Percentiles rank a stretch among this genome's conserved stretches.
Evolutionary conservation across 2,329 filamentous ascomycete species (phyloP).

Genomic region (Nothopassalora personata): DNA sequence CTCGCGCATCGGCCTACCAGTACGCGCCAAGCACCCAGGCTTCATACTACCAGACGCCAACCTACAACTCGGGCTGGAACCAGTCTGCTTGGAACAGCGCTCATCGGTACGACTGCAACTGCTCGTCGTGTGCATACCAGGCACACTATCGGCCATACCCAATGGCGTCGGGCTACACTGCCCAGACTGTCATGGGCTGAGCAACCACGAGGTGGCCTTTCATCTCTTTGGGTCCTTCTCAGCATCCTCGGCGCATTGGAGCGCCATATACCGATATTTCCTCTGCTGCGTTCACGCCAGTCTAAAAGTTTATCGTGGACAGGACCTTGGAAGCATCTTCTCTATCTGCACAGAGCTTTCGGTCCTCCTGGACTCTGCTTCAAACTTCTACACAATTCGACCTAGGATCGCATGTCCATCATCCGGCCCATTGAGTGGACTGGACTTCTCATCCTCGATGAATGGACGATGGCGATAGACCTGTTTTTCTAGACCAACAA

Average conservation of each 20-base stretch:
- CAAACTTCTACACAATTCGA: conserved; percentile 1
- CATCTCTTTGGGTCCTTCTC: neutral
- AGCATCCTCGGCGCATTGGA: neutral
- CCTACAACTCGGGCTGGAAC: conserved; percentile 31
- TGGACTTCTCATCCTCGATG: neutral
- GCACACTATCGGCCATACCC: conserved; percentile 33
- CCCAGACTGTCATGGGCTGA: conserved; percentile 35
- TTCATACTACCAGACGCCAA: conserved; percentile 27
- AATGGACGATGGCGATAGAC: conserved; percentile 3
- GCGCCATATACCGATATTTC: neutral
- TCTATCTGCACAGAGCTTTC: conserved; percentile 9
- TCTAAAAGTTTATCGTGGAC: conserved; percentile 8
- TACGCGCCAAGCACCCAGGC: conserved; percentile 24
- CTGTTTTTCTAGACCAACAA: neutral
- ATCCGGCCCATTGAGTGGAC: neutral
- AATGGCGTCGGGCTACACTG: conserved; percentile 29
- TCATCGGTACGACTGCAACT: conserved; percentile 34
- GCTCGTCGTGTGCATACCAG: conserved; percentile 32
- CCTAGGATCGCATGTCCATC: neutral
- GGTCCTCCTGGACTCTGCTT: neutral
- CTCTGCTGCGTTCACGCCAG: conserved; percentile 13
- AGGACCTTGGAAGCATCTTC: conserved; percentile 8
- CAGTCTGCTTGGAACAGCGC: conserved; percentile 28
- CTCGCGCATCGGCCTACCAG: conserved; percentile 28
- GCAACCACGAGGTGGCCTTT: neutral